Conservation (phyloP, 164 flowering plant genomes). For the Vitis cinerea region DNA sequence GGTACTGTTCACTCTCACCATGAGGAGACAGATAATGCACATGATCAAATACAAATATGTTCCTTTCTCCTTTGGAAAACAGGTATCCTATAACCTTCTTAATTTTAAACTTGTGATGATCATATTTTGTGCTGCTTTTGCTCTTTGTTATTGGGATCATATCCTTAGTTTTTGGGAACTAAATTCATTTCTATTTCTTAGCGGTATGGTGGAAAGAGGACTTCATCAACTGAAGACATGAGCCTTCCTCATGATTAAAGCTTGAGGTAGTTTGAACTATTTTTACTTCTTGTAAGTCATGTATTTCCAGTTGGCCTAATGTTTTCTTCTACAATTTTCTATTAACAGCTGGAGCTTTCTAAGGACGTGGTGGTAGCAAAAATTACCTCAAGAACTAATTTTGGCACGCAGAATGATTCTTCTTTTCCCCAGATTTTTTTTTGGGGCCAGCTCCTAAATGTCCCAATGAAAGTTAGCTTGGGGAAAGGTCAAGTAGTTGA, state of each 20-base stretch:
- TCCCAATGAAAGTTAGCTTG: constrained; percentile 2
- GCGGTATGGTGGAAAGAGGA: constrained; percentile 40
- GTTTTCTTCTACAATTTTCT: not conserved
- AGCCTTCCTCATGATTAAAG: constrained; percentile 30
- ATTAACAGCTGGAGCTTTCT: not conserved
- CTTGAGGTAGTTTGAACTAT: constrained; percentile 16
- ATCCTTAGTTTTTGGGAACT: not conserved
- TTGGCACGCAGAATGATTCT: not conserved
- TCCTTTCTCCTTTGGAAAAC: constrained; percentile 78
- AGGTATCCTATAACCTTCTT: constrained; percentile 37
- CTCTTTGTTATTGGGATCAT: not conserved
- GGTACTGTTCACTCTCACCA: constrained; percentile 63
- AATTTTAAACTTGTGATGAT: not conserved
- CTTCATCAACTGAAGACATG: constrained; percentile 33
- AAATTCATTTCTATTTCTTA: constrained; percentile 8
- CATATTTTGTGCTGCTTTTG: not conserved
- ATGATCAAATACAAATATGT: constrained; percentile 89
- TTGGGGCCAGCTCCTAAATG: constrained; percentile 2
- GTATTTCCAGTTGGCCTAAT: not conserved
- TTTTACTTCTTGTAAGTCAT: not conserved
- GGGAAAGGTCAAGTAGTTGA: constrained; percentile 4
- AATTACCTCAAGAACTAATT: not conserved
- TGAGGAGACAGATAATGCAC: constrained; percentile 79
- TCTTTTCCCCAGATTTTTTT: constrained; percentile 5
- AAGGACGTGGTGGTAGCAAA: not conserved